Base-by-base conservation (phyloP, 2,329 filamentous ascomycete genomes). In the Beauveria australis region DNA sequence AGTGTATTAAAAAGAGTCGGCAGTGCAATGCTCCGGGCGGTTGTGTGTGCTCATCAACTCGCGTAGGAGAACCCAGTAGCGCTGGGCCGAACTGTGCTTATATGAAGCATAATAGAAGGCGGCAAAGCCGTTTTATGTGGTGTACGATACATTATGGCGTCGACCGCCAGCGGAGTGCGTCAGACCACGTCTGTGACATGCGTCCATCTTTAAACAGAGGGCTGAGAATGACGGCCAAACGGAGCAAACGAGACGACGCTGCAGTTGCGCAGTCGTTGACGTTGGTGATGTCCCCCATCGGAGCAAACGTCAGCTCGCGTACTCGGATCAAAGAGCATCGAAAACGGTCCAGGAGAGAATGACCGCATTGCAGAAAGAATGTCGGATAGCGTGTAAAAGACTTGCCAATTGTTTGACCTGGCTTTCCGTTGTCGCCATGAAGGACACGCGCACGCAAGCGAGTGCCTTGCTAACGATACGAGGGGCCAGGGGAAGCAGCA, bases 151-250 rank as follows among this genome's bases (percentile, higher is more conserved):
- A n/a, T 14, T 49, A 9, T 30, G 28, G 14, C 19, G 54, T 37
- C 44, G 8, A 26, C 28, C 18, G 16, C 12, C 28, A 33, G 28
- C 22, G 10, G 54, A 33, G 22, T 28, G 33, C 54, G 54, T 57
- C 54, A 49, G 44, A 49, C 53, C 43, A 57, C 48, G 44, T 49
- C 54, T 57, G 44, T 46, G 54, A 49, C 54, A 46, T 48, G 22
- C 22, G 22, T 49, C 54, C 46, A 57, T 57, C 54, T 24, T 41
- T 41, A 19, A 46, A 12, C 22, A 10, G 28, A 19, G 46, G 30
- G 44, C 54, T 57, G 30, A 49, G 54, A 33, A 49, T 57, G 46
- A 44, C 54, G 30, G 54, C 30, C n/a, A 33, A 28, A 26, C 6
- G 10, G 24, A 10, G 40, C 18, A 43, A 43, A 24, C 28, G 44